Percentiles rank a stretch among this genome's conserved stretches.
Conservation (phyloP, 1,139 yeast species). For the Arxiozyma slooffiae region DNA sequence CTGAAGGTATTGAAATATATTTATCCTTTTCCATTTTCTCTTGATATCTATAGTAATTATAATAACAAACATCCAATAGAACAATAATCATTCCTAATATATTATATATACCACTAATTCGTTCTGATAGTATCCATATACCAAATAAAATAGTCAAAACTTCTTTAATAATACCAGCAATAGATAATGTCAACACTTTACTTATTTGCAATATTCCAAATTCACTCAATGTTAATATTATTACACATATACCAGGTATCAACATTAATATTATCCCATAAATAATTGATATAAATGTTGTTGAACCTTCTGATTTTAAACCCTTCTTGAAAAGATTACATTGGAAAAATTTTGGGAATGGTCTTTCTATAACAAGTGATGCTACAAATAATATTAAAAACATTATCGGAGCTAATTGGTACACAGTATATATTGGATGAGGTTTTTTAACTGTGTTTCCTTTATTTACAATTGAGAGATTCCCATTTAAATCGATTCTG, state of each 20-base stretch:
- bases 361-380: conserved; percentile 25
- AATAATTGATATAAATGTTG: conserved; percentile 16
- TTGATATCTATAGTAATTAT: conserved; percentile 53
- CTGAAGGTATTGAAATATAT: background rate
- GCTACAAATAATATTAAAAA: conserved; percentile 47
- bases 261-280: conserved; percentile 49
- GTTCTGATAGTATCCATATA: conserved; percentile 65
- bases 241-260: conserved; percentile 80
- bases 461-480: background rate
- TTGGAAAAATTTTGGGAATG: conserved; percentile 21
- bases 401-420: conserved; percentile 81
- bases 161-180: conserved; percentile 91
- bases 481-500: background rate
- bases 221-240: conserved; percentile 83
- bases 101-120: conserved; percentile 51
- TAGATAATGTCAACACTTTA: conserved; percentile 73
- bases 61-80: conserved; percentile 67
- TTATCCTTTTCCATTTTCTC: conserved; percentile 16
- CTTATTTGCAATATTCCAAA: conserved; percentile 74
- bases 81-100: conserved; percentile 71
- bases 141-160: conserved; percentile 69
- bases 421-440: conserved; percentile 76
- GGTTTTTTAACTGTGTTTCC: conserved; percentile 19
- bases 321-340: conserved; percentile 17
- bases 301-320: conserved; percentile 1